Evolutionary conservation across 352 stramenopile genomes (phyloP), one percentile per base, ranked within the genome.

Genomic region (Hyaloperonospora arabidopsidis): DNA sequence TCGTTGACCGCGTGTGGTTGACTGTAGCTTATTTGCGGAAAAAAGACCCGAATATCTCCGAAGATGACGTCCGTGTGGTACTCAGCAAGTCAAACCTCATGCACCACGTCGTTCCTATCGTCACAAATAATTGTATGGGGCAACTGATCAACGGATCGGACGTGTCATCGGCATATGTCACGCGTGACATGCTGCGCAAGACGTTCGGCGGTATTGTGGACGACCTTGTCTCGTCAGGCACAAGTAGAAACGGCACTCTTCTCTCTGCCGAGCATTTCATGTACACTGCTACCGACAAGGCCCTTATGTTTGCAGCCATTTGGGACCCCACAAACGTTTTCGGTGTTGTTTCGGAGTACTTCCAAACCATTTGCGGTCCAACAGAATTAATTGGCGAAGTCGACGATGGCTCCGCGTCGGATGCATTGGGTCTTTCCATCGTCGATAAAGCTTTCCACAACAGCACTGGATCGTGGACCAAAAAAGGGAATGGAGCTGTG

Each of bases 291-390:
- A 52, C 58, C 0, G 55, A 80, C 53, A 65, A 72, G 15, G 52
- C 59, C 4, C 41, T 77, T 2, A 61, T 67, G 22, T 57, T 69
- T 5, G 56, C 70, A n/a, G 61, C 70, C 3, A 61, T 67, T 34
- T 81, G 77, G 43, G 73, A 84, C 45, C 62, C 65, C 1, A 77
- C 59, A 1, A 74, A 74, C 18, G 47, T 80, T 19, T 68, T 59
- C 6, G 56, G 47, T 5, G 52, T 80, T 51, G 65, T 60, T 0
- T 67, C 70, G 6, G 66, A 76, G 44, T 84, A 74, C 47, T 69
- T 80, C 38, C 68, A 86, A 52, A 70, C 70, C 1, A 73, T 86
- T 34, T 86, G 75, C 51, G 72, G 61, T 1, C 52, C 61, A 1
- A 69, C 61, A 3, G 57, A 62, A 21, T 69, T 69, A 25, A 66